phyloP scores from a whole-genome alignment of 2,329 filamentous ascomycete species.

The Cadophora sp. region DNA sequence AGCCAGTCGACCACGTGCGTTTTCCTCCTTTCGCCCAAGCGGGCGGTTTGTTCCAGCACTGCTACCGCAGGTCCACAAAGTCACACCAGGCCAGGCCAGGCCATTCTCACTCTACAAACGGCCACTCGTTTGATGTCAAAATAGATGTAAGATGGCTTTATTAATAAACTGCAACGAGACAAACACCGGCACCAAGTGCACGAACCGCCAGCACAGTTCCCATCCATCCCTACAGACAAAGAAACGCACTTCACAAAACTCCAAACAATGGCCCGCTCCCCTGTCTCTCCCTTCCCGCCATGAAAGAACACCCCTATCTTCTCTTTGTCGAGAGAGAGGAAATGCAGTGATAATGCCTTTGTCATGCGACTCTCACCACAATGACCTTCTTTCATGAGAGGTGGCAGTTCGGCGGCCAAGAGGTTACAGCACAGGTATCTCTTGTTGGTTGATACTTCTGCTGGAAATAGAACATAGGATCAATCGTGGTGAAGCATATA shows the following conservation, averaged over 20 bases:
- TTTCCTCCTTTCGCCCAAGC: not conserved
- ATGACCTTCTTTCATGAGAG: slow-evolving; percentile 7
- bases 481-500: not conserved
- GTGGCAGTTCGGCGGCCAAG: not conserved
- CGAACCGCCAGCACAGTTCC: not conserved
- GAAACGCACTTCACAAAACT: not conserved
- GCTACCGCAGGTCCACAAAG: not conserved
- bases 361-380: not conserved
- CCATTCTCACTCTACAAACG: not conserved
- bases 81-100: not conserved
- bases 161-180: not conserved
- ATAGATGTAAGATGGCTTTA: not conserved
- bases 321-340: not conserved
- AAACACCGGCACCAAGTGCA: not conserved
- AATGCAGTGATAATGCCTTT: not conserved
- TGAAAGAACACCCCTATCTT: not conserved
- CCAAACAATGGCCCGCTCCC: not conserved
- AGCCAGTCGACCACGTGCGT: not conserved
- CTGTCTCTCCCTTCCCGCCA: not conserved
- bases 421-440: not conserved
- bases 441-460: not conserved
- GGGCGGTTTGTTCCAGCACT: not conserved
- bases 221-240: not conserved
- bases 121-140: not conserved
- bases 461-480: not conserved